phyloP scores from a whole-genome alignment of 2,329 filamentous ascomycete species.

The Colletotrichum echinochloae region DNA sequence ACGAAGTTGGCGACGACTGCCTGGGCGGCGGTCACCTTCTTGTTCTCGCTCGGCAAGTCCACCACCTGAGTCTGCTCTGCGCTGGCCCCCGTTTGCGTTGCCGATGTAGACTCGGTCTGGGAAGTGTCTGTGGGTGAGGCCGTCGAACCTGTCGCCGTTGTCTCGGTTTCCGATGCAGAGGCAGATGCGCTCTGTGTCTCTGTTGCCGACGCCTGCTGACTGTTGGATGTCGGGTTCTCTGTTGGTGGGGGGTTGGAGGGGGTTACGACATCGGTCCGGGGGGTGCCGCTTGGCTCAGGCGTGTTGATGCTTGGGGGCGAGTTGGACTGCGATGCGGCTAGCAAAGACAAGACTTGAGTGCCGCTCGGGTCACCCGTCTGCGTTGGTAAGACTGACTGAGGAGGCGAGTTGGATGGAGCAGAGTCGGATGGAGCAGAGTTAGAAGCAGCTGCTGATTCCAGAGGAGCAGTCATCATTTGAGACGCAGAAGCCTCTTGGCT shows the following conservation, averaged over 20 bases:
- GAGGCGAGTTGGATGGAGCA: slow-evolving; percentile 23
- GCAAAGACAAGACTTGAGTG: neutral
- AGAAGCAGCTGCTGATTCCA: neutral
- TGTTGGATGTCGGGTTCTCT: neutral
- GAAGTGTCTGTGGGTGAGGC: neutral
- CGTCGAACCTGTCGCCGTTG: neutral
- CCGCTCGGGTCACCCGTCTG: neutral
- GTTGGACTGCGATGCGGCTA: neutral
- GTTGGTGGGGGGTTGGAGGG: neutral
- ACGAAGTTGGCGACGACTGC: neutral
- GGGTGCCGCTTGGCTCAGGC: neutral
- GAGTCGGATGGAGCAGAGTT: slow-evolving; percentile 17
- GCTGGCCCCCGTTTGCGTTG: neutral
- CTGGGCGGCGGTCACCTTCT: neutral
- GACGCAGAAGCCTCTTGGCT: neutral
- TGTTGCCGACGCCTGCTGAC: neutral
- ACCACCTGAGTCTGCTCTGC: neutral
- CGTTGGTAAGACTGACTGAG: neutral
- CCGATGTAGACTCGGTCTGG: neutral
- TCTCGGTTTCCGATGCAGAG: neutral
- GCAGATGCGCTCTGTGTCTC: neutral
- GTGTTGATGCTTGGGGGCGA: neutral
- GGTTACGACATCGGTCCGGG: neutral
- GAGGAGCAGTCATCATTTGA: neutral
- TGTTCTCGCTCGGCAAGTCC: no score